Evolutionary conservation across 2,329 filamentous ascomycete species (phyloP), one percentile per base, ranked within the genome.

Genomic region (Xylaria sp.): DNA sequence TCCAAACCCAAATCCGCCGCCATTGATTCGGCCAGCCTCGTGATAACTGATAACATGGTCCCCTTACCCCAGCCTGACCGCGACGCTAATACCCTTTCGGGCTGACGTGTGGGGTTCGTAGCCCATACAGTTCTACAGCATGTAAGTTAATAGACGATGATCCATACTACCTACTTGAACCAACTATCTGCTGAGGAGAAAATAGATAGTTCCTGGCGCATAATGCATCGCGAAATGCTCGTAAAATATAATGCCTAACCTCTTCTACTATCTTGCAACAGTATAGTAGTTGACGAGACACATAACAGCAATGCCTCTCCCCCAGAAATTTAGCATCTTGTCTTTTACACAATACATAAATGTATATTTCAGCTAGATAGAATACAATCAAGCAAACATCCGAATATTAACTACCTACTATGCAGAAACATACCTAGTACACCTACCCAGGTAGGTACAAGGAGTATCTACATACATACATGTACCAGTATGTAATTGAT

Each of bases 11-110:
- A 63, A 34, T 53, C 39, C 59, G 57, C 63, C 60, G 34, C 60
- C 65, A 70, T 67, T 57, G 60, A 65, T 55, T 50, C 52, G 57
- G 45, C 57, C 46, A 34, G n/a, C n/a, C n/a, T n/a, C n/a, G n/a
- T n/a, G n/a, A 13, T 32, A 28, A 10, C 18, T 39, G 13, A 36
- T 13, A 15, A 39, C n/a, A n/a, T 39, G 13, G 36, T 13, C 36
- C 32, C 10, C 32, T 5, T 39, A 39, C 36, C 6, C 13, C 43
- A 52, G 48, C 60, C 20, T 15, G 57, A 20, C 41, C 9, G 30
- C 1, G 30, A 48, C 52, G 30, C 60, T 63, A 63, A 23, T 32
- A 28, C 52, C 30, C 50, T 39, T 63, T 57, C 20, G 12, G 50
- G 30, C 5, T 55, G 18, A 2, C 9, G 7, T 30, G 30, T 63